phyloP scores from a whole-genome alignment of 208 protist species.

The Trypanosoma mega region DNA sequence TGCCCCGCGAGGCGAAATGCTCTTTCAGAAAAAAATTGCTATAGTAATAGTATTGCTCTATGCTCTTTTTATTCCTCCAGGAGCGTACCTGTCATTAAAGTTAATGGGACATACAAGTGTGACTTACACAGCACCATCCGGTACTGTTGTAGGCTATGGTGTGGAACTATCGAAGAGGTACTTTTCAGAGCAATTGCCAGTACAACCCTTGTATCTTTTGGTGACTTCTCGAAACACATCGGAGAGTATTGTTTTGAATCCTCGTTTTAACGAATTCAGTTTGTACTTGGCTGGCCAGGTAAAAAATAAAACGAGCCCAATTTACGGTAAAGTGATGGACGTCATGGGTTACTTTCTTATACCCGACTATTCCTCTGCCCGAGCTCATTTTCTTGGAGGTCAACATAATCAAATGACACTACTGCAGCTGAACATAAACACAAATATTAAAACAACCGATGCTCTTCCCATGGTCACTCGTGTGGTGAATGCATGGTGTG shows the following conservation, averaged over 20 bases:
- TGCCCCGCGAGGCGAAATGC: neutral
- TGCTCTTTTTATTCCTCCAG: slow-evolving; percentile 1
- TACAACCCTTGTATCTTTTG: slow-evolving; percentile 18
- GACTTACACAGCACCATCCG: slow-evolving; percentile 10
- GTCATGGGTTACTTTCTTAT: slow-evolving; percentile 13
- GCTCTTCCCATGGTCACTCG: neutral
- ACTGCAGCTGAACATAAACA: neutral
- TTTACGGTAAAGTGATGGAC: slow-evolving; percentile 13
- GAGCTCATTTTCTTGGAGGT: slow-evolving; percentile 16
- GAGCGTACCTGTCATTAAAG: slow-evolving; percentile 6
- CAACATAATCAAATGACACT: slow-evolving; percentile 20
- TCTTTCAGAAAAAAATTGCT: slow-evolving; percentile 22
- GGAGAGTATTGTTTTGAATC: slow-evolving; percentile 8
- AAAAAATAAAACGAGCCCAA: slow-evolving; percentile 9
- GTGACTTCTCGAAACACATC: slow-evolving; percentile 8
- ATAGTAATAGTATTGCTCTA: slow-evolving; percentile 20
- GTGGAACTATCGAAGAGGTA: neutral
- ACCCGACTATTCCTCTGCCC: neutral
- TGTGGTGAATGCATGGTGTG: slow-evolving; percentile 15
- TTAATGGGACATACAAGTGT: slow-evolving; percentile 18
- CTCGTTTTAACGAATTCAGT: slow-evolving; percentile 13
- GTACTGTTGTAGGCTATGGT: slow-evolving; percentile 17
- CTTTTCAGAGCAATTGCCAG: slow-evolving; percentile 12
- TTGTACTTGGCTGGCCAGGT: slow-evolving; percentile 1
- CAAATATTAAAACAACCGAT: neutral